Evolutionary conservation across 805 yeast genomes (phyloP), one percentile per base, ranked within the genome.

Genomic region (Lachancea nothofagi): DNA sequence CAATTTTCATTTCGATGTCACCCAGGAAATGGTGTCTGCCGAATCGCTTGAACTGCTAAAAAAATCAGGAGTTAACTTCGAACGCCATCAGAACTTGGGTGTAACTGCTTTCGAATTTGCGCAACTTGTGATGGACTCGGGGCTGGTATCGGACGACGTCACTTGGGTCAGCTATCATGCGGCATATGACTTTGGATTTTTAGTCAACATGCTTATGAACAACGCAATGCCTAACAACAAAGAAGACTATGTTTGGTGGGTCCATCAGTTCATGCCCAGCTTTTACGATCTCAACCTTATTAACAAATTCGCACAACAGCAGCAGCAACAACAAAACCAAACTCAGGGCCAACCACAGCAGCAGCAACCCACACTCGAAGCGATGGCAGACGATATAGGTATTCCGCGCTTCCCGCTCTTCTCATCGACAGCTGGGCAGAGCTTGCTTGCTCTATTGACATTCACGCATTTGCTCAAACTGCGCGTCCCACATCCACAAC

Each of bases 141-240:
- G 98, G 0, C 67, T 93, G 47, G 66, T 93, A 51, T 80, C 85
- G 50, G 50, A 61, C 14, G 54, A 62, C 28, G 75, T 86, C 33
- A 78, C 80, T 38, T 93, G 98, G 98, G 71, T 87, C 38, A 82
- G 95, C 45, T 93, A 83, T 65, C 97, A 93, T 60, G 80, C 80
- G 1, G 98, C 97, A 9, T 93, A 93, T 62, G 98, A 93, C 61
- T 75, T 89, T 57, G 98, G 97, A 1, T 89, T 89, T 60, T 67
- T 93, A 44, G 66, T 88, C 12, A 78, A 94, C 35, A 69, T 87
- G 48, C 69, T 90, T 56, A 77, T 81, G 51, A 85, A 86, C 61
- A 74, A 77, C 36, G 65, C 71, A 35, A 82, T 90, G 71, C 97
- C 97, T 1, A 74, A 74, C 21, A 83, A 80, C 48, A 89, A 83